Conservation (phyloP, 176 grass and related monocot genomes). For the Aegilops speltoides region DNA sequence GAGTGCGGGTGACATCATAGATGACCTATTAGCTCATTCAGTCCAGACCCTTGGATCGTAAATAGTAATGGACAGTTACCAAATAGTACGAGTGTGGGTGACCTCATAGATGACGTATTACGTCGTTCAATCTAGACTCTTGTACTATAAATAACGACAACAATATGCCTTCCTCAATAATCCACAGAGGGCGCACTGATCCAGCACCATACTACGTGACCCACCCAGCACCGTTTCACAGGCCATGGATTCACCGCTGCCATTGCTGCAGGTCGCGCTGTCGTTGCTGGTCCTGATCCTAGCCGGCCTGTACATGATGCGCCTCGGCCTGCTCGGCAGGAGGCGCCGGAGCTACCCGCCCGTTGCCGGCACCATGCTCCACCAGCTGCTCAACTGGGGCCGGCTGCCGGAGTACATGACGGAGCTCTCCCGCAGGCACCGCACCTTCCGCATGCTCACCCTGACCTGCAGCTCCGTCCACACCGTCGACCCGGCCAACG, state of each 20-base stretch:
- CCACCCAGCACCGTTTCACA: not conserved
- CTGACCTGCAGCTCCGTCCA: constrained; percentile 46
- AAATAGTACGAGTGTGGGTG: no score
- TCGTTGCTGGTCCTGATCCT: not conserved
- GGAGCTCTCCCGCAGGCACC: constrained; percentile 24
- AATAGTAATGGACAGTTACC: no score
- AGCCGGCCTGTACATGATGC: constrained; percentile 17
- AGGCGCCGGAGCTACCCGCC: constrained; percentile 37
- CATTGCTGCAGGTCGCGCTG: not conserved
- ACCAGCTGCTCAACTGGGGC: constrained; percentile 48
- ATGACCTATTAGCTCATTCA: no score
- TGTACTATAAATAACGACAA: no score
- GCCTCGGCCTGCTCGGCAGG: not conserved
- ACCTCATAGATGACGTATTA: no score
- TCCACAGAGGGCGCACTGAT: not conserved
- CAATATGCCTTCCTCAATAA: not conserved
- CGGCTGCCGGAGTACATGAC: constrained; percentile 57
- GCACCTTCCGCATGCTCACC: constrained; percentile 60
- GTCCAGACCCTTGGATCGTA: no score
- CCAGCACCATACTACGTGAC: not conserved
- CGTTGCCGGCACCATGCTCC: constrained; percentile 52
- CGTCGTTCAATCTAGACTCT: no score
- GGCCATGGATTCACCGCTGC: constrained; percentile 9
- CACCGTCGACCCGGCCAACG: constrained; percentile 62
- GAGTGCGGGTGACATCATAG: no score